A percentile compares a stretch with the other conserved stretches of the same genome.
phyloP scores from a whole-genome alignment of 192 early-diverging fungal species.

The Coemansia sp. region DNA sequence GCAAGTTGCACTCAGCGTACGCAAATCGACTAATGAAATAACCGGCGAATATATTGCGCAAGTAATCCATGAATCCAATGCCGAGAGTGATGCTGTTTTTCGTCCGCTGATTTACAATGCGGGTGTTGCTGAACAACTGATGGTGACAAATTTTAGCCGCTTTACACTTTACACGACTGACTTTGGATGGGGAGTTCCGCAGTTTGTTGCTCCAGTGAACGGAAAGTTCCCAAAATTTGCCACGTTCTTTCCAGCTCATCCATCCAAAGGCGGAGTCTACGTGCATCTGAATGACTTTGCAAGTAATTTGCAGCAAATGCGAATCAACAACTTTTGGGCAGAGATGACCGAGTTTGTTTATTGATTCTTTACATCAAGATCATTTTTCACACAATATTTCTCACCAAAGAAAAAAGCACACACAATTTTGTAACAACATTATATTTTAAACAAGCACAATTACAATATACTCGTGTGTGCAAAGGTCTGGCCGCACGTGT shows the following conservation, averaged over 20 bases:
- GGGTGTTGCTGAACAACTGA: neutral
- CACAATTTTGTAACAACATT: too few relatives aligned
- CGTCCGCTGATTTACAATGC: neutral
- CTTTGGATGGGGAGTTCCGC: slow-evolving; percentile 19
- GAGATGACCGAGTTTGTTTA: too few relatives aligned
- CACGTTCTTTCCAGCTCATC: neutral
- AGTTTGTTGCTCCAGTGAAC: neutral
- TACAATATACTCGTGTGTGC: too few relatives aligned
- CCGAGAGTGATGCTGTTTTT: neutral
- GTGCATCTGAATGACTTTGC: too few relatives aligned
- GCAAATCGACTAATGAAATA: neutral
- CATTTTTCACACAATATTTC: too few relatives aligned
- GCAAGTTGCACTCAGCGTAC: neutral
- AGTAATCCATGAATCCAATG: neutral
- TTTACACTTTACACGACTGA: neutral
- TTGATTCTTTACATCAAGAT: too few relatives aligned
- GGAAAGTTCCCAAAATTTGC: too few relatives aligned
- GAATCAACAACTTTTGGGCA: too few relatives aligned
- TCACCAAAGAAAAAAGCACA: too few relatives aligned
- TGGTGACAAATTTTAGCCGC: neutral
- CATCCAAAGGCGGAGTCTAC: neutral
- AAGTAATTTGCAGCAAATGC: too few relatives aligned
- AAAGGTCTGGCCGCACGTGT: too few relatives aligned
- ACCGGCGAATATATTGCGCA: slow-evolving; percentile 12
- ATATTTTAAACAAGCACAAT: too few relatives aligned